Evolutionary conservation across 805 yeast species (phyloP).

Genomic region (Saccharomycopsis sp.): DNA sequence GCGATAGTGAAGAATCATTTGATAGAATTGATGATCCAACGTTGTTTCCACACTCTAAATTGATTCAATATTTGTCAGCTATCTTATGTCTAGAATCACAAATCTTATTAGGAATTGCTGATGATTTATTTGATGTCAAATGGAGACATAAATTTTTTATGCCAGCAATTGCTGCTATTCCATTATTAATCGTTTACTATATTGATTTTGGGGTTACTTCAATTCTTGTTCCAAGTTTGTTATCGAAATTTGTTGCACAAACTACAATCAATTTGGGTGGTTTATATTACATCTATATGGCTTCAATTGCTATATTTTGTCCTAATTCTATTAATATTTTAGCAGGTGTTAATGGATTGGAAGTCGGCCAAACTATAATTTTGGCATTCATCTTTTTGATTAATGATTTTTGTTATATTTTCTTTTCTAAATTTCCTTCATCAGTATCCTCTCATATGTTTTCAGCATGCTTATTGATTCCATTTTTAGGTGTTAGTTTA

Average conservation of each 20-base stretch:
- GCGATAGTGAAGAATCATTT: slow-evolving; percentile 29
- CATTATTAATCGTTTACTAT: slow-evolving; percentile 81
- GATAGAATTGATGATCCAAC: neutral
- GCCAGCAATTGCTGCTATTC: slow-evolving; percentile 92
- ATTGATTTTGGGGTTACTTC: slow-evolving; percentile 91
- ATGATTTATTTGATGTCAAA: slow-evolving; percentile 88
- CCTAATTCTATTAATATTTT: slow-evolving; percentile 93
- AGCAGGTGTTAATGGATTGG: slow-evolving; percentile 95
- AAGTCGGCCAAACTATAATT: slow-evolving; percentile 88
- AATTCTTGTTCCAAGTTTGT: slow-evolving; percentile 67
- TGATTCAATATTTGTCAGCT: slow-evolving; percentile 81
- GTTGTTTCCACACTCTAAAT: slow-evolving; percentile 68
- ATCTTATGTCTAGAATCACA: slow-evolving; percentile 76
- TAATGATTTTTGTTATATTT: slow-evolving; percentile 67
- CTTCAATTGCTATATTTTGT: slow-evolving; percentile 80
- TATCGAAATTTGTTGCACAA: slow-evolving; percentile 27
- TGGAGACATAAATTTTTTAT: slow-evolving; percentile 97
- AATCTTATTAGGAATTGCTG: slow-evolving; percentile 78
- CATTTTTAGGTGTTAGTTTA: slow-evolving; percentile 75
- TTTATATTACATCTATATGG: slow-evolving; percentile 84
- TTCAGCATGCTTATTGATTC: slow-evolving; percentile 69
- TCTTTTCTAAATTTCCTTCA: slow-evolving; percentile 31
- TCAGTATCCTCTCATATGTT: slow-evolving; percentile 77
- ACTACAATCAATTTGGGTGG: slow-evolving; percentile 59
- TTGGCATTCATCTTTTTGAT: slow-evolving; percentile 58